These are phyloP conservation scores for Neurospora sp. DNA, from an alignment of 495 filamentous ascomycete genomes.

Conservation along the genomic window DNA sequence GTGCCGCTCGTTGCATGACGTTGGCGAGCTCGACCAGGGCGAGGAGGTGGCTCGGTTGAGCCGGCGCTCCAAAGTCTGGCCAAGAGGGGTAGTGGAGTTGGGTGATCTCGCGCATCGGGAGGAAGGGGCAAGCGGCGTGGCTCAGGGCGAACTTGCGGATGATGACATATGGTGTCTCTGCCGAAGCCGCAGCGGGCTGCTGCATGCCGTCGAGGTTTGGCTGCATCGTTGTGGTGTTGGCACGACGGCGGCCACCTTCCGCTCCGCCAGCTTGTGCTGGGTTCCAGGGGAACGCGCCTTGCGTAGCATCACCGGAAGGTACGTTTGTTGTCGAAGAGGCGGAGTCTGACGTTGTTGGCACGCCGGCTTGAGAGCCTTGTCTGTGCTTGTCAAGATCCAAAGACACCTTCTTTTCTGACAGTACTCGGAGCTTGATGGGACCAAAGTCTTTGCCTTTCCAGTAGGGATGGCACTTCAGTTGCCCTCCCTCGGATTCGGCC, in stretches of 20 bases:
- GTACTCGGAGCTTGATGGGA: slow-evolving; percentile 58
- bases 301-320: neutral
- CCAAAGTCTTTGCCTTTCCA: slow-evolving; percentile 81
- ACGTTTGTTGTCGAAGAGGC: slow-evolving; percentile 12
- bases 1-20: slow-evolving; percentile 39
- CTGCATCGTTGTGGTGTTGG: slow-evolving; percentile 31
- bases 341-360: neutral
- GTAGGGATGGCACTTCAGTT: slow-evolving; percentile 89
- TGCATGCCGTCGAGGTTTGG: slow-evolving; percentile 1
- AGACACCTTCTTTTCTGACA: slow-evolving; percentile 72
- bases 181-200: neutral
- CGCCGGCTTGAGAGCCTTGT: slow-evolving; percentile 8
- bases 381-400: slow-evolving; percentile 53
- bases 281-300: neutral
- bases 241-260: slow-evolving; percentile 29
- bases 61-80: slow-evolving; percentile 94
- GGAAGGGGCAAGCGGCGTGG: slow-evolving; percentile 68
- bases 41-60: slow-evolving; percentile 76
- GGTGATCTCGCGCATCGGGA: slow-evolving; percentile 83
- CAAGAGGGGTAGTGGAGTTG: slow-evolving; percentile 90
- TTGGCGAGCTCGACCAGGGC: slow-evolving; percentile 81
- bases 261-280: neutral
- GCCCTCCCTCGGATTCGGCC: slow-evolving; percentile 89
- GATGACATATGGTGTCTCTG: slow-evolving; percentile 64
- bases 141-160: slow-evolving; percentile 80